Evolutionary conservation across 2,329 filamentous ascomycete genomes (phyloP), one percentile per base, ranked within the genome.

Genomic region (Aspergillus jensenii): DNA sequence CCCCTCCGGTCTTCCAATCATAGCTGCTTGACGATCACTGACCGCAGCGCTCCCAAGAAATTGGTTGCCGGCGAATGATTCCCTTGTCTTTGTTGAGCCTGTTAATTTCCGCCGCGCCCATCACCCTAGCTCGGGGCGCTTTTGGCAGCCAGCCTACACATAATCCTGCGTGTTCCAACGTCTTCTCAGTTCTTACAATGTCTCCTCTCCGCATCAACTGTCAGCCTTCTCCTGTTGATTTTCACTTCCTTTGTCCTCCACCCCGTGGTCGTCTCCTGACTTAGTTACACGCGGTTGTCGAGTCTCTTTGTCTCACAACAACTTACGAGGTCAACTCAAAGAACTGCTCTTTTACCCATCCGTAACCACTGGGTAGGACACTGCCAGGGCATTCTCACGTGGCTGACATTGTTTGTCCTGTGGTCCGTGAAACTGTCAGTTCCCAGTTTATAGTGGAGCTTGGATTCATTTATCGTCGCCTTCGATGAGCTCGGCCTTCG

Each of bases 1-100:
- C 43, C 33, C 27, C 41, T 15, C 39, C 33, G 17, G 43, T 8
- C 58, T 48, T 49, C 56, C 56, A 58, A 58, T 58, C 50, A 58
- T 17, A 25, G 12, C n/a, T 11, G 23, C 3, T 35, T 14, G 17
- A 44, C 11, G 27, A 35, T 58, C 35, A 7, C 15, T 25, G 33
- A 39, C 15, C 39, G 47, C 37, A 41, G 25, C 41, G 23, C 33
- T 15, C 39, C 40, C 33, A 40, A 25, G 41, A 23, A 47, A 14
- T 35, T 41, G 44, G 27, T 40, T 27, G 23, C 15, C 14, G 14
- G 31, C 48, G 43, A 52, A 47, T 56, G 47, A 48, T 56, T 15
- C 6, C 47, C 23, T 23, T 25, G 31, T 37, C 41, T 39, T 25
- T 47, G 31, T 25, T 25, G 44, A 43, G 39, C 52, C 51, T 54